phyloP scores from a whole-genome alignment of 345 rosid species.

The Citrus sp. region DNA sequence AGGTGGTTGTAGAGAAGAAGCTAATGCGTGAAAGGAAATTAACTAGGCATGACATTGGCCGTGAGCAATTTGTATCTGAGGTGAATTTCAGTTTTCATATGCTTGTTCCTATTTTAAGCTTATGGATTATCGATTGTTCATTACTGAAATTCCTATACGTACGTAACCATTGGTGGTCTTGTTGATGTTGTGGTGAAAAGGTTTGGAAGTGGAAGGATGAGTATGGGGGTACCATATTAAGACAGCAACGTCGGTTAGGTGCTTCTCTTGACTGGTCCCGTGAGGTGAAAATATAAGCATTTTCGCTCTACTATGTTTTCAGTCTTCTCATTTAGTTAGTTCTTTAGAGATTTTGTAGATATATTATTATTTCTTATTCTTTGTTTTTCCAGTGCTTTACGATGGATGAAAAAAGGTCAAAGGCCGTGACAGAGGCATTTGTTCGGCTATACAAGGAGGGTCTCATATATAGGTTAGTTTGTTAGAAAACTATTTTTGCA shows the following conservation, averaged over 20 bases:
- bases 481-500: neutral
- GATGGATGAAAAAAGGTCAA: slow-evolving; percentile 89
- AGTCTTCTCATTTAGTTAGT: neutral
- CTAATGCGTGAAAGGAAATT: slow-evolving; percentile 70
- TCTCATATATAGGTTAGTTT: slow-evolving; percentile 75
- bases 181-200: slow-evolving; percentile 33
- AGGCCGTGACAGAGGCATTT: slow-evolving; percentile 88
- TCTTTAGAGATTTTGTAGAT: neutral
- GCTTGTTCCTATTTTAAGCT: slow-evolving; percentile 7
- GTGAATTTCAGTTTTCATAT: slow-evolving; percentile 38
- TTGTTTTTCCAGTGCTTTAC: slow-evolving; percentile 68
- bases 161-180: slow-evolving; percentile 2
- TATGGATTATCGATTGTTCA: slow-evolving; percentile 1
- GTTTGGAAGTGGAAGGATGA: slow-evolving; percentile 93
- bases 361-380: slow-evolving; percentile 3
- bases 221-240: slow-evolving; percentile 72
- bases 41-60: slow-evolving; percentile 93
- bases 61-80: slow-evolving; percentile 76
- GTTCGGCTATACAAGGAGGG: slow-evolving; percentile 66
- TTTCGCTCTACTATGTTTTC: neutral
- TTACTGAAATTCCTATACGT: neutral
- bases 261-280: slow-evolving; percentile 99
- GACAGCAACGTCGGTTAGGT: slow-evolving; percentile 74
- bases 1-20: slow-evolving; percentile 96
- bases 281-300: slow-evolving; percentile 50